Evolutionary conservation across 306 rosid species (phyloP).

Genomic region (Leucaena leucocephala): DNA sequence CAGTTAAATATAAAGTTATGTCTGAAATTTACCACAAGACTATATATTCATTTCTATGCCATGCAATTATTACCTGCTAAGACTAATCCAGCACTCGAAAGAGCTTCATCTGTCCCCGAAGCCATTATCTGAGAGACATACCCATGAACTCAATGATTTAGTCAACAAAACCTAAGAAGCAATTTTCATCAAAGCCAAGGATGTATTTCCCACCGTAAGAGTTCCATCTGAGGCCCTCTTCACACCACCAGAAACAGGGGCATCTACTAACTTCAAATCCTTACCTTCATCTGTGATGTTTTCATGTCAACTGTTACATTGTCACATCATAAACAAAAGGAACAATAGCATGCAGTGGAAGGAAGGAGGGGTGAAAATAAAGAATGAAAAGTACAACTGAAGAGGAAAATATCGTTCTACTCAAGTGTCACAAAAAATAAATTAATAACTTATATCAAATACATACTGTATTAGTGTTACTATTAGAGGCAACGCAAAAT

Average conservation of each 20-base stretch:
- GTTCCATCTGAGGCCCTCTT: slow-evolving; percentile 76
- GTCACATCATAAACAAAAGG: slow-evolving; percentile 38
- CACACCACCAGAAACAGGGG: slow-evolving; percentile 98
- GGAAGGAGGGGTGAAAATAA: slow-evolving; percentile 3
- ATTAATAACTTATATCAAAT: slow-evolving; percentile 5
- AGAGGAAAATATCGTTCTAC: slow-evolving; percentile 16
- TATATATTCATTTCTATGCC: slow-evolving; percentile 33
- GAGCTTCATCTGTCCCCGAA: slow-evolving; percentile 83
- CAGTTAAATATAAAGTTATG: slow-evolving; percentile 38
- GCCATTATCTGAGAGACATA: slow-evolving; percentile 78
- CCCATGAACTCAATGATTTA: slow-evolving; percentile 33
- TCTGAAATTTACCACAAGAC: slow-evolving; percentile 26
- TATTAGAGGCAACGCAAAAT: neutral
- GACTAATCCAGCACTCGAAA: slow-evolving; percentile 74
- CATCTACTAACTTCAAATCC: slow-evolving; percentile 90
- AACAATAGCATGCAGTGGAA: slow-evolving; percentile 17
- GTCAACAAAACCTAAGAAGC: slow-evolving; percentile 35
- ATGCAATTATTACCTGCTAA: slow-evolving; percentile 66
- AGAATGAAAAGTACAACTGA: slow-evolving; percentile 2
- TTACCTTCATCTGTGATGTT: slow-evolving; percentile 71
- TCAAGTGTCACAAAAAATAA: slow-evolving; percentile 8
- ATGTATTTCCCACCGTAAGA: slow-evolving; percentile 71
- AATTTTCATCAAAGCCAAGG: slow-evolving; percentile 35
- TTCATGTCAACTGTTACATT: slow-evolving; percentile 40
- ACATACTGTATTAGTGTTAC: neutral